Evolutionary conservation across 345 rosid species (phyloP).

Genomic region (Cochlearia excelsa): DNA sequence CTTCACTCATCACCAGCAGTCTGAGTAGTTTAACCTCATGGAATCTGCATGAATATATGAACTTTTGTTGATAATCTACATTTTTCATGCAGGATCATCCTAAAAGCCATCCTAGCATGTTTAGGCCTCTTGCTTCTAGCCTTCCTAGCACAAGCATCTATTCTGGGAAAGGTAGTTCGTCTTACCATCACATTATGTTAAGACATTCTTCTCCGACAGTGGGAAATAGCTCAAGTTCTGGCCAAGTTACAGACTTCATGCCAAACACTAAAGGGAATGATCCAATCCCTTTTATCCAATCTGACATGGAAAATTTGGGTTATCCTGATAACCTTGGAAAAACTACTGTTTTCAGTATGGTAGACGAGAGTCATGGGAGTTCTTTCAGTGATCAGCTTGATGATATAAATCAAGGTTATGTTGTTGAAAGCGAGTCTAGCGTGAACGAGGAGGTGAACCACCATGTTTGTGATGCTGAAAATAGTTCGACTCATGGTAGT

Average conservation of each 20-base stretch:
- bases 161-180: conserved; percentile 60
- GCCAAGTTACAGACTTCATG: conserved; percentile 50
- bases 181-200: conserved; percentile 55
- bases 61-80: conserved; percentile 8
- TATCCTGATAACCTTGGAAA: conserved; percentile 54
- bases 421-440: conserved; percentile 41
- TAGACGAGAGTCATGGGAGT: conserved; percentile 45
- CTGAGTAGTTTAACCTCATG: conserved; percentile 2
- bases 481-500: conserved; percentile 44
- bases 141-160: conserved; percentile 87
- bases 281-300: conserved; percentile 42
- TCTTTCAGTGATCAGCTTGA: conserved; percentile 39
- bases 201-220: conserved; percentile 68
- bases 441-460: conserved; percentile 44
- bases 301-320: conserved; percentile 42
- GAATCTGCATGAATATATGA: conserved; percentile 8
- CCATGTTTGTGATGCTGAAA: conserved; percentile 43
- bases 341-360: conserved; percentile 55
- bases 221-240: conserved; percentile 64
- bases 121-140: conserved; percentile 95
- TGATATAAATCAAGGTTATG: conserved; percentile 41
- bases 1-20: conserved; percentile 13
- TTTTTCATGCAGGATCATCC: conserved; percentile 64
- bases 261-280: conserved; percentile 57
- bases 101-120: conserved; percentile 94